These are phyloP conservation scores for Casuarina equisetifolia DNA, from an alignment of 306 rosid genomes.

Conservation along the genomic window DNA sequence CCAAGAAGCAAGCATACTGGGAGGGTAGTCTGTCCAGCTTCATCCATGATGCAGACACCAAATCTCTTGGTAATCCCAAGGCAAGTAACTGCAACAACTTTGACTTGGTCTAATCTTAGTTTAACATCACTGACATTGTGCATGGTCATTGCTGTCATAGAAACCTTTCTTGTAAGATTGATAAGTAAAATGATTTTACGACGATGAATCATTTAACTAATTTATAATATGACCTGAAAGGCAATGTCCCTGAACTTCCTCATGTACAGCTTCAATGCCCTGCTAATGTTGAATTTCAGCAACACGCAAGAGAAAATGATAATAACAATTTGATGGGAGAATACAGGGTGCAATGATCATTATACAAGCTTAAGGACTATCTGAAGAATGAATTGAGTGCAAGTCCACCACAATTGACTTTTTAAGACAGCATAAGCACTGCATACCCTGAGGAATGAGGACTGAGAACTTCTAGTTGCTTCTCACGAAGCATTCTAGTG, in stretches of 20 bases:
- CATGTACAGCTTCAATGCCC: constrained; percentile 80
- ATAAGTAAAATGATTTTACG: constrained; percentile 19
- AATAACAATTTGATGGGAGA: constrained; percentile 5
- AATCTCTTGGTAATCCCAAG: constrained; percentile 74
- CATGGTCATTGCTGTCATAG: constrained; percentile 47
- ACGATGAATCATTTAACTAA: constrained; percentile 11
- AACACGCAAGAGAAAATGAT: constrained; percentile 7
- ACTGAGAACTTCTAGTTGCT: not conserved
- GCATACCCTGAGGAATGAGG: not conserved
- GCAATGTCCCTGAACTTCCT: constrained; percentile 74
- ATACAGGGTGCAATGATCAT: not conserved
- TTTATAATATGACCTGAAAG: constrained; percentile 64
- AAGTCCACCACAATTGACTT: not conserved
- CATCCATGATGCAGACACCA: constrained; percentile 98
- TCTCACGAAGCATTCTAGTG: not conserved
- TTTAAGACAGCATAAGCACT: constrained; percentile 16
- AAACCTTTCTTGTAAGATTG: constrained; percentile 29
- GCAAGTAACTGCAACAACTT: constrained; percentile 94
- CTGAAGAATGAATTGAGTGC: not conserved
- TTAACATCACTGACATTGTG: constrained; percentile 66
- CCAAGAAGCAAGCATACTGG: constrained; percentile 60
- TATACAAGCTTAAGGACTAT: constrained; percentile 4
- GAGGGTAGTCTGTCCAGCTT: constrained; percentile 96
- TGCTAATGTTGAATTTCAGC: constrained; percentile 40
- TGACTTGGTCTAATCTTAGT: constrained; percentile 71